Base-by-base conservation (phyloP, 495 filamentous ascomycete species). In the Glutinoglossum americanum region DNA sequence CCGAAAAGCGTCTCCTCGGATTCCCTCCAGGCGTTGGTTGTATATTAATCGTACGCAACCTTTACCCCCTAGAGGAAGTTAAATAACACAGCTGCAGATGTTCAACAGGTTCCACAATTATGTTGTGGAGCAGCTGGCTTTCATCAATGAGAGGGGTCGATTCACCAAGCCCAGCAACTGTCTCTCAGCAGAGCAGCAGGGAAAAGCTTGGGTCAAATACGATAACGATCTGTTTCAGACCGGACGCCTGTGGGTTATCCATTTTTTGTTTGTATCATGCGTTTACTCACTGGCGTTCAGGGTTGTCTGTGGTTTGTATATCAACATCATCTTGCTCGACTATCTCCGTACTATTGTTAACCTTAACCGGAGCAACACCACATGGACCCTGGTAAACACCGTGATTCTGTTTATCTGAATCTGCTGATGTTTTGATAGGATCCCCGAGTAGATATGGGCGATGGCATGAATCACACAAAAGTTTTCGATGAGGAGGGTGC, bases 11-110 rank as follows among this genome's bases (percentile, higher is more conserved):
- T 21, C 66, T 90, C 9, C 63, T 89, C 8, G 84, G 80, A 19
- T 85, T 89, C 58, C 89, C 89, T 1, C 87, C 88, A 0, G 89
- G 89, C 17, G 87, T 92, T 41, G 78, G 83, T 26, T 47, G 39
- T 37, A 47, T 35, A 71, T 65, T 45, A 23, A 45, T 45, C 41
- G 41, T 45, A 45, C 17, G 41, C 21, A 45, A 21, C 41, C 4
- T n/a, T 4, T 45, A 10, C 10, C 10, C 41, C 17, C 17, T 45
- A n/a, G 21, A 21, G 19, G n/a, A 15, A 19, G 19, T 45, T 13
- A 19, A 45, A 21, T 45, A 45, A 45, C 41, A 45, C 17, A 5
- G 13, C 1, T 21, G n/a, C 41, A 45, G 41, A 45, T 45, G 41
- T 73, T 67, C 55, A 69, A 62, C 45, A 65, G 72, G 1, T 74